Conservation (phyloP, 2,329 filamentous ascomycete genomes). For the Chalaropsis thielavioides region DNA sequence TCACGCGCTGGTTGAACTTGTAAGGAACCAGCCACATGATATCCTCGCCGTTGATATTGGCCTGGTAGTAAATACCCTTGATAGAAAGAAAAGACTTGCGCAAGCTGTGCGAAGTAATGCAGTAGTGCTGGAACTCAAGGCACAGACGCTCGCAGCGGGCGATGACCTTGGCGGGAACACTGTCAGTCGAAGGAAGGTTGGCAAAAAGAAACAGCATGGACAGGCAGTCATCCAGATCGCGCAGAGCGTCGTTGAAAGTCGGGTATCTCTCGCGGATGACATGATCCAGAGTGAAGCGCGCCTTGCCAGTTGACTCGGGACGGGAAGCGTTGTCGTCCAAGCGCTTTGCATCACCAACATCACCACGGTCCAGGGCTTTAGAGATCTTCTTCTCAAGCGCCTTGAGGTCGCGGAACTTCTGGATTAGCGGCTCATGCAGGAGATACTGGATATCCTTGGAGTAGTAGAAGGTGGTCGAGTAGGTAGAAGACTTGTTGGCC, state of each 20-base stretch:
- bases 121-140: constrained; percentile 94
- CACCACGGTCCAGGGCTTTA: constrained; percentile 76
- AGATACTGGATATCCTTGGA: constrained; percentile 97
- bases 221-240: constrained; percentile 90
- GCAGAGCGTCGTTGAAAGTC: constrained; percentile 83
- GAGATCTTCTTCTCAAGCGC: constrained; percentile 95
- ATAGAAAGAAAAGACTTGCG: constrained; percentile 96
- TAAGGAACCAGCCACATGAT: constrained; percentile 96
- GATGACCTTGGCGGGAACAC: constrained; percentile 89
- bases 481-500: constrained; percentile 77
- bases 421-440: constrained; percentile 83
- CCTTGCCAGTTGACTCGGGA: constrained; percentile 80
- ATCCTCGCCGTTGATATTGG: constrained; percentile 91
- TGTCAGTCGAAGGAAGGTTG: constrained; percentile 78
- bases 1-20: constrained; percentile 89
- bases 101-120: constrained; percentile 81
- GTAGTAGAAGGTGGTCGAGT: constrained; percentile 82
- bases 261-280: constrained; percentile 97
- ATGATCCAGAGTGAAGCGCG: constrained; percentile 83
- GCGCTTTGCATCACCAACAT: constrained; percentile 75
- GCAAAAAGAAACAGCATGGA: constrained; percentile 97
- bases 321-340: constrained; percentile 75
- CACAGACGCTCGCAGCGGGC: constrained; percentile 84
- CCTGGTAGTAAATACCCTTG: constrained; percentile 99
- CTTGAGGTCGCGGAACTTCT: constrained; percentile 96